phyloP scores from a whole-genome alignment of 805 yeast species.

The Candida tallmaniae region DNA sequence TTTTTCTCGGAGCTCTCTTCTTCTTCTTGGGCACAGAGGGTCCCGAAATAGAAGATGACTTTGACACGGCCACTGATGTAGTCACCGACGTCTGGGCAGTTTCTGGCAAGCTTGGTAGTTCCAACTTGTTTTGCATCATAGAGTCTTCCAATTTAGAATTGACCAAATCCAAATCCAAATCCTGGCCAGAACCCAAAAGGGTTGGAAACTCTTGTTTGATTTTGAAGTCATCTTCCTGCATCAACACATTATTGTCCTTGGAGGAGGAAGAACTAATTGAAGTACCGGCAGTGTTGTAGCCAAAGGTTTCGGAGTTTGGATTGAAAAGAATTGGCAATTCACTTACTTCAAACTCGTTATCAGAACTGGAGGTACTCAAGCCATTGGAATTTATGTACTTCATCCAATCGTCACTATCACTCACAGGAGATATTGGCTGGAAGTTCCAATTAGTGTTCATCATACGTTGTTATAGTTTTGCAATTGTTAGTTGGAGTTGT shows the following conservation, averaged over 20 bases:
- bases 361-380: constrained; percentile 1
- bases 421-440: constrained; percentile 10
- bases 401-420: constrained; percentile 13
- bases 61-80: neutral
- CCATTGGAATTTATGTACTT: constrained; percentile 7
- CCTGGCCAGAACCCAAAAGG: no score
- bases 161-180: constrained; percentile 10
- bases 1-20: constrained; percentile 50
- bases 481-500: no score
- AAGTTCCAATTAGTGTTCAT: constrained; percentile 2
- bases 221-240: no score
- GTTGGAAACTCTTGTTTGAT: no score
- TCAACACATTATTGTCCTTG: neutral
- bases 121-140: neutral
- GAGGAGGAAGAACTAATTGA: neutral
- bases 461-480: neutral
- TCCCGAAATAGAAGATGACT: neutral
- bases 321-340: neutral
- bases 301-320: neutral
- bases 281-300: neutral
- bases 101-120: neutral
- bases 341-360: neutral
- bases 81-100: neutral
- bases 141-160: constrained; percentile 6
- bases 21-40: constrained; percentile 2